Evolutionary conservation across 2,329 filamentous ascomycete genomes (phyloP), one percentile per base, ranked within the genome.

Genomic region (Elsinoe batatas): DNA sequence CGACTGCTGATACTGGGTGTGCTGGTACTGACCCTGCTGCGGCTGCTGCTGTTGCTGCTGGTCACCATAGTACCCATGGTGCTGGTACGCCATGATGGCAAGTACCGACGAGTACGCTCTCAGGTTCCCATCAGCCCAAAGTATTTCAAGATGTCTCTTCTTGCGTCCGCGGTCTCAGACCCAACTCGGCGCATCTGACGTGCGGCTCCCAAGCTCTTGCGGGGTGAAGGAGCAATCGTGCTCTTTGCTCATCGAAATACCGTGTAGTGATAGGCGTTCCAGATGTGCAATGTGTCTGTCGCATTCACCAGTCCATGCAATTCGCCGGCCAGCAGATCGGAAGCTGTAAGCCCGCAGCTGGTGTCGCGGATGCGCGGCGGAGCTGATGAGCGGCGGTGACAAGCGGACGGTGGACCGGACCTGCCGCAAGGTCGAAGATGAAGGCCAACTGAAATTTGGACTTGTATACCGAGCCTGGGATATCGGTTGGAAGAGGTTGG

Each of bases 41-140:
- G 26, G 26, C 8, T 30, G 26, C 43, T 70, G 64, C 57, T 68
- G 68, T 50, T 71, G 68, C 54, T 65, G 69, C 57, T 71, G 68
- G 57, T 72, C 73, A 40, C 58, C 58, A 60, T 76, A 70, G 59
- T 78, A 76, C 40, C 72, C 72, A 66, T 78, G 77, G 58, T 75
- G 75, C 65, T 81, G 77, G 67, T 80, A 76, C 61, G 79, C 76
- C 79, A 82, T 81, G 65, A 58, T 63, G 64, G 53, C 37, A n/a
- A 33, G 54, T 59, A 22, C 38, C 53, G 6, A 26, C 17, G 37
- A 15, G 2, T 36, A 20, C 12, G 15, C 1, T 37, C 36, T 51
- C 47, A 51, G 13, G 33, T 20, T 51, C 33, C 47, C 47, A 51
- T 51, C 32, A 51, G 47, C 37, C 33, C 37, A 13, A 17, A 35